Percentiles rank a stretch among this genome's conserved stretches.
Conservation (phyloP, 2,329 filamentous ascomycete genomes). For the Trichoderma pleuroti region DNA sequence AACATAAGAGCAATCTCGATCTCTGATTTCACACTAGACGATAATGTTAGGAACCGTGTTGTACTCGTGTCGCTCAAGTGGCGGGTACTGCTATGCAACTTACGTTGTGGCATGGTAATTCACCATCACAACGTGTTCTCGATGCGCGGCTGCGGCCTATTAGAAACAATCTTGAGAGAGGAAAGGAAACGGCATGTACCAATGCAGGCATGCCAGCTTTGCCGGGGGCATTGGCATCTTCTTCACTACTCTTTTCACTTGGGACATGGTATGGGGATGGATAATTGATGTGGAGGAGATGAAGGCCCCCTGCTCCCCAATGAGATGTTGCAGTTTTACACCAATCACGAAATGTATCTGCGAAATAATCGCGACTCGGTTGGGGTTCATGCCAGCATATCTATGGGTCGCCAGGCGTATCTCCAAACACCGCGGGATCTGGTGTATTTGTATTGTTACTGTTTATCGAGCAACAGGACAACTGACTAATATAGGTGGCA, state of each 20-base stretch:
- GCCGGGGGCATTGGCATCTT: neutral
- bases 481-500: neutral
- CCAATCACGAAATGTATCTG: neutral
- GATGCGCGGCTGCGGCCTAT: neutral
- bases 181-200: neutral
- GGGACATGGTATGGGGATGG: neutral
- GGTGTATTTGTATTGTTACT: neutral
- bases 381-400: neutral
- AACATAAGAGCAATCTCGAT: neutral
- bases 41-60: neutral
- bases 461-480: neutral
- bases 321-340: neutral
- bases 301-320: neutral
- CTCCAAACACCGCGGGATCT: neutral
- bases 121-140: neutral
- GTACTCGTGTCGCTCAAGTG: neutral
- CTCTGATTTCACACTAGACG: neutral
- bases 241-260: neutral
- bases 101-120: neutral
- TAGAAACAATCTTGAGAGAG: neutral
- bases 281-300: neutral
- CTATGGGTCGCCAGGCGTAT: neutral
- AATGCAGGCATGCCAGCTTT: conserved; percentile 1
- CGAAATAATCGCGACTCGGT: neutral
- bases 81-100: neutral